Evolutionary conservation across 2,329 filamentous ascomycete genomes (phyloP), one percentile per base, ranked within the genome.

Genomic region (Plenodomus biglobosus): DNA sequence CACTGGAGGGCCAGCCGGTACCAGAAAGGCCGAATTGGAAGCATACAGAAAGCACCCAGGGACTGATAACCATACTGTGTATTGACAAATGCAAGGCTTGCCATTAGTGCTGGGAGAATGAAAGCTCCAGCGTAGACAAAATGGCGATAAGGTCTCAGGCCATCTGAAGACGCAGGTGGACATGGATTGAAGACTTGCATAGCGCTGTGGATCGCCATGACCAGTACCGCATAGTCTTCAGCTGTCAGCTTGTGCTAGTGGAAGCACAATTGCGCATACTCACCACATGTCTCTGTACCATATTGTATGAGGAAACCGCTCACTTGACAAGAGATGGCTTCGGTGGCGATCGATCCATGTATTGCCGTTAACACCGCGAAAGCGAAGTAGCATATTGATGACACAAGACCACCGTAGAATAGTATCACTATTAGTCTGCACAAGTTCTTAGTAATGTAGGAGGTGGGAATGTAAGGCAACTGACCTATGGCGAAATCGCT

Each of bases 401-500:
- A 88, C 70, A 85, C 81, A 64, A 88, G 80, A 68, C 91, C 87
- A 58, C 85, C 86, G 52, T 84, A 78, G 39, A 92, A 84, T 13
- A 92, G 75, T 34, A 90, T 71, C 78, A 92, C 83, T 48, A 92
- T 86, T 45, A 92, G 78, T 53, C 86, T 89, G 20, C 3, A 8
- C 1, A 10, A 15, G 10, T 8, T 20, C 11, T 42, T 45, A 37
- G 20, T 13, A 35, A 16, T 15, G 8, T 6, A 20, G 8, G 18
- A n/a, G 10, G 21, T n/a, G 42, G 32, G 8, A 7, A 3, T 27
- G 21, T 20, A 19, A 7, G 13, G 21, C 22, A 30, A 53, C 81
- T 73, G 73, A 85, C 84, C 86, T 83, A 66, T 91, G 86, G 38
- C 88, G 82, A 68, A 91, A 92, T 54, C 80, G 84, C 62, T 86